These are phyloP conservation scores for Xylaria sp. DNA, from an alignment of 2,329 filamentous ascomycete genomes.

Conservation along the genomic window DNA sequence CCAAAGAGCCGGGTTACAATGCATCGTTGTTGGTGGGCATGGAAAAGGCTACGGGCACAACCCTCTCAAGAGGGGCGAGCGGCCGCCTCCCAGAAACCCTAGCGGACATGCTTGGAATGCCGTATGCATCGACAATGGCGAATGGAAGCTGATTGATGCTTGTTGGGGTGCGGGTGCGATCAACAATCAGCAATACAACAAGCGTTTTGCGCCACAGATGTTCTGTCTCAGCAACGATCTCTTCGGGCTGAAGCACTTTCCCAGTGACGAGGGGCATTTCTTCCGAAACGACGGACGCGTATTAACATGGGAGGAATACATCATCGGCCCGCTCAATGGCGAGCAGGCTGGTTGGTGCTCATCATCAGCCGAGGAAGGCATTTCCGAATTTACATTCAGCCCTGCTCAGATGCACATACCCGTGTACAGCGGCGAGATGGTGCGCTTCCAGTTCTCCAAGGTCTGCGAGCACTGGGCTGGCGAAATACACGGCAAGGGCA, in stretches of 20 bases:
- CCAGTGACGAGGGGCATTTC: constrained; percentile 67
- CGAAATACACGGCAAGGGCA: constrained; percentile 66
- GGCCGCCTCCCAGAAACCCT: constrained; percentile 64
- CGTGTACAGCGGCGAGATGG: constrained; percentile 56
- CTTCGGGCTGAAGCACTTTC: constrained; percentile 83
- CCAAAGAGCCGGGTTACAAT: constrained; percentile 76
- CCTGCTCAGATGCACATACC: constrained; percentile 64
- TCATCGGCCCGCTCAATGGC: constrained; percentile 59
- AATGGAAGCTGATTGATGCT: constrained; percentile 88
- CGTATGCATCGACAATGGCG: constrained; percentile 80
- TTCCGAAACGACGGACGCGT: constrained; percentile 72
- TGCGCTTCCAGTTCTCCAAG: constrained; percentile 81
- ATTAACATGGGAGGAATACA: constrained; percentile 81
- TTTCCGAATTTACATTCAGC: constrained; percentile 61
- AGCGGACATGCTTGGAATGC: constrained; percentile 90
- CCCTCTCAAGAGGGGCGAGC: constrained; percentile 63
- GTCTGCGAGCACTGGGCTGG: constrained; percentile 82
- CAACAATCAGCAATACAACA: constrained; percentile 61
- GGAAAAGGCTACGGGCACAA: constrained; percentile 83
- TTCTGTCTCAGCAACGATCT: constrained; percentile 71
- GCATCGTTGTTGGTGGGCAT: constrained; percentile 73
- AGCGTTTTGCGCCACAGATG: constrained; percentile 66
- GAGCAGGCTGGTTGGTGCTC: constrained; percentile 52
- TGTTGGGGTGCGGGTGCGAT: constrained; percentile 91
- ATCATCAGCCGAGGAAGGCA: constrained; percentile 51